Conservation (phyloP, 257 asterid species). For the Nicotiana otophora region DNA sequence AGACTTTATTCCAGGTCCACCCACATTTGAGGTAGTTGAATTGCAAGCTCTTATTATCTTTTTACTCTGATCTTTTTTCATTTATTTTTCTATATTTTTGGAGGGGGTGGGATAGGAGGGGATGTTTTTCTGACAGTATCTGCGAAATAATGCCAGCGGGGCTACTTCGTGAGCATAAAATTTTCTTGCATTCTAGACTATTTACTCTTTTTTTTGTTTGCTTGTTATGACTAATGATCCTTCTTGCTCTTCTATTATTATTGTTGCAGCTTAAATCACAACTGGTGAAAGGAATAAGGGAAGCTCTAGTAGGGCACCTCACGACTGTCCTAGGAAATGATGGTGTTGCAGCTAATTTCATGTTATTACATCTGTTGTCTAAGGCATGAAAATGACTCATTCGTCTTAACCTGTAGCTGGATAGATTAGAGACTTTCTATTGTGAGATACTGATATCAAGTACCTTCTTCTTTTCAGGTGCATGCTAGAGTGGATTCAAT, state of each 20-base stretch:
- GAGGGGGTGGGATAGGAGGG: background rate
- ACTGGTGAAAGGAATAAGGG: conserved; percentile 56
- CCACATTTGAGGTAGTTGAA: conserved; percentile 52
- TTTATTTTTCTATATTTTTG: background rate
- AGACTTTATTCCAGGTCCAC: conserved; percentile 52
- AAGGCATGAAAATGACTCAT: conserved; percentile 35
- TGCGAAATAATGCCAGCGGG: background rate
- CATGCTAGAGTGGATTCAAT: conserved; percentile 63
- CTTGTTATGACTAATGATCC: background rate
- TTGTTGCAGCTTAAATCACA: conserved; percentile 45
- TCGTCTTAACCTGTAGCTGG: conserved; percentile 6
- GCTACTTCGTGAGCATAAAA: background rate
- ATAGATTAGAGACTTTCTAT: background rate
- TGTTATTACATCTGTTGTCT: conserved; percentile 80
- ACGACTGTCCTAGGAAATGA: conserved; percentile 79
- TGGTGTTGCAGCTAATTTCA: conserved; percentile 72
- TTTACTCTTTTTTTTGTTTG: background rate
- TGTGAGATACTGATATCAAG: background rate
- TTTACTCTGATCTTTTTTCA: background rate
- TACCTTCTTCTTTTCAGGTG: conserved; percentile 41
- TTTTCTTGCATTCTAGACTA: conserved; percentile 2
- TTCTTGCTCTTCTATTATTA: background rate
- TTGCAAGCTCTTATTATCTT: background rate
- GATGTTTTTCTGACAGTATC: background rate
- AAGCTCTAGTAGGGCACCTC: conserved; percentile 63